These are phyloP conservation scores for Mucor lusitanicus DNA, from an alignment of 371 early-diverging fungal species.

Conservation along the genomic window DNA sequence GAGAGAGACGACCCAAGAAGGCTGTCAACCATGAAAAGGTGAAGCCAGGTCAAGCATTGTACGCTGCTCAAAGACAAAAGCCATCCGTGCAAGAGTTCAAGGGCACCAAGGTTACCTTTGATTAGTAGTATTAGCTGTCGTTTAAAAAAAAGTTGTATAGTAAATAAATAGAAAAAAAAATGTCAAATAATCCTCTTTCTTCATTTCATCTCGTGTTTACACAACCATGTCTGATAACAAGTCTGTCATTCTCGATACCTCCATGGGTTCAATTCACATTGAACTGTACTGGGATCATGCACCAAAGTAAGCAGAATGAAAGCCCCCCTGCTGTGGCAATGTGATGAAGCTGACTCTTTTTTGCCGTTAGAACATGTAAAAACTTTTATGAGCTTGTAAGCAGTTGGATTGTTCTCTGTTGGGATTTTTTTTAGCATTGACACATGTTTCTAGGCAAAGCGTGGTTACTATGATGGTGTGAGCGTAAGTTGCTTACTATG, in stretches of 20 bases:
- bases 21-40: conserved; percentile 30
- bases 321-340: not conserved
- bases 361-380: conserved; percentile 57
- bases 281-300: conserved; percentile 78
- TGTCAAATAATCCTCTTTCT: not conserved
- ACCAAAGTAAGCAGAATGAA: conserved; percentile 43
- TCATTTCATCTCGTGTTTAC: not conserved
- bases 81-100: conserved; percentile 64
- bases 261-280: conserved; percentile 66
- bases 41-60: conserved; percentile 53
- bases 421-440: not conserved
- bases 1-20: conserved; percentile 38
- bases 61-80: conserved; percentile 52
- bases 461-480: conserved; percentile 70
- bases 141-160: not conserved
- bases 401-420: not conserved
- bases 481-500: conserved; percentile 47
- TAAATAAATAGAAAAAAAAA: conserved; percentile 1
- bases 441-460: conserved; percentile 48
- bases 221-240: conserved; percentile 24
- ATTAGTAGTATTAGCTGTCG: conserved; percentile 3
- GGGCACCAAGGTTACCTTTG: conserved; percentile 67
- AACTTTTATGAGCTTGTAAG: conserved; percentile 77
- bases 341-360: not conserved
- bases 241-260: conserved; percentile 62